A percentile compares a stretch with the other conserved stretches of the same genome.
Evolutionary conservation across 2,329 filamentous ascomycete species (phyloP).

Genomic region (Cytospora paraplurivora): DNA sequence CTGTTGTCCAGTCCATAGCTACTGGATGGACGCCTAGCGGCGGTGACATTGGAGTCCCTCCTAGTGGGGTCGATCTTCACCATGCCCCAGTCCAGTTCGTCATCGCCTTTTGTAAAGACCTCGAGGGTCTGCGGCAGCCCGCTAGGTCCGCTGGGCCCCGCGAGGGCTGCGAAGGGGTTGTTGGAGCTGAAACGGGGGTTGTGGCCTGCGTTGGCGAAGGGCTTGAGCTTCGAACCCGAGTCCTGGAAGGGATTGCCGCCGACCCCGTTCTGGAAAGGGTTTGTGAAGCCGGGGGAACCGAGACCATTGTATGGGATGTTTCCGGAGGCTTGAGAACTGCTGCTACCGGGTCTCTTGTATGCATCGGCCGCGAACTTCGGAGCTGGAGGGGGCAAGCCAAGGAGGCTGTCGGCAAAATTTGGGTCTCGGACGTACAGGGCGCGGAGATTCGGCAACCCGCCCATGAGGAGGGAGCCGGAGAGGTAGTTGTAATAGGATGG

Average conservation of each 20-base stretch:
- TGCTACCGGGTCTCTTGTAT: conserved; percentile 39
- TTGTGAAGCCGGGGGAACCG: conserved; percentile 31
- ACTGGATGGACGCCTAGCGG: conserved; percentile 47
- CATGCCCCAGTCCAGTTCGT: conserved; percentile 62
- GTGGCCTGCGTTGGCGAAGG: conserved; percentile 31
- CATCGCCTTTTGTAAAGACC: conserved; percentile 62
- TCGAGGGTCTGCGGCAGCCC: conserved; percentile 58
- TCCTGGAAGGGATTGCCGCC: conserved; percentile 30
- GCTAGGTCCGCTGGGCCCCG: conserved; percentile 36
- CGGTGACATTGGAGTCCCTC: conserved; percentile 35
- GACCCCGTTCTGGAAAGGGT: conserved; percentile 24
- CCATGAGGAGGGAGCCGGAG: conserved; percentile 76
- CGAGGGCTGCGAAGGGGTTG: conserved; percentile 55
- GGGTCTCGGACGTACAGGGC: conserved; percentile 85
- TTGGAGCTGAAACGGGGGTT: conserved; percentile 59
- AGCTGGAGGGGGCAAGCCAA: conserved; percentile 67
- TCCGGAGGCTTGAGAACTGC: conserved; percentile 35
- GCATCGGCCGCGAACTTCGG: conserved; percentile 44
- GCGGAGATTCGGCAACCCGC: conserved; percentile 71
- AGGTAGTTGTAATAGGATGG: conserved; percentile 82
- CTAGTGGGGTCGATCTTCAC: conserved; percentile 47
- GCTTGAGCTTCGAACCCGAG: conserved; percentile 29
- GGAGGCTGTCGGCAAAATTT: conserved; percentile 77
- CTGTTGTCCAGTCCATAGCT: conserved; percentile 61
- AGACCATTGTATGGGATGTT: conserved; percentile 29